Conservation (phyloP, 129 eudicot species). For the Lonicera japonica region DNA sequence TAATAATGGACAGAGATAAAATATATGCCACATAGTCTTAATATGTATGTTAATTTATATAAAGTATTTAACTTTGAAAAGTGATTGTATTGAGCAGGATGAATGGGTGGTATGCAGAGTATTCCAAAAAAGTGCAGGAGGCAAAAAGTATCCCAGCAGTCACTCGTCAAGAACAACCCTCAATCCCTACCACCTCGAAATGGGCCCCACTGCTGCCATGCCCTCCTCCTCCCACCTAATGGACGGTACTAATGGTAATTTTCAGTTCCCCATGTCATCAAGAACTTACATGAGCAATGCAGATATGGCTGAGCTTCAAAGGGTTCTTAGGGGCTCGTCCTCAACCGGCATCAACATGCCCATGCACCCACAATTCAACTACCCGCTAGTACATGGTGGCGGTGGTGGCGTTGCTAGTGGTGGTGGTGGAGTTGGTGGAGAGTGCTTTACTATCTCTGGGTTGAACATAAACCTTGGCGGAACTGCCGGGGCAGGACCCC, state of each 20-base stretch:
- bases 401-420: no score
- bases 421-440: slow-evolving; percentile 10
- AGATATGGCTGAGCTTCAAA: slow-evolving; percentile 23
- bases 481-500: slow-evolving; percentile 8
- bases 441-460: slow-evolving; percentile 31
- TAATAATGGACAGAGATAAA: no score
- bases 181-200: slow-evolving; percentile 27
- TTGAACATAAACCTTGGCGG: slow-evolving; percentile 32
- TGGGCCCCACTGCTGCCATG: slow-evolving; percentile 14
- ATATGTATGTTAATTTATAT: no score
- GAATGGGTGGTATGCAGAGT: slow-evolving; percentile 48
- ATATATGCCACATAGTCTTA: no score
- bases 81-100: no score
- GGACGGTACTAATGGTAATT: background rate
- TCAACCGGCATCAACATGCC: slow-evolving; percentile 9
- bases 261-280: slow-evolving; percentile 17
- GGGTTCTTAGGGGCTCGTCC: slow-evolving; percentile 20
- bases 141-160: slow-evolving; percentile 4
- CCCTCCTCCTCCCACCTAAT: slow-evolving; percentile 13
- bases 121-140: slow-evolving; percentile 24
- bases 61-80: no score
- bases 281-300: slow-evolving; percentile 19
- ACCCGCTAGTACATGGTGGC: background rate
- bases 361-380: slow-evolving; percentile 20
- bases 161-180: slow-evolving; percentile 3